A percentile compares a stretch with the other conserved stretches of the same genome.
These are phyloP conservation scores for Drechslerella coelobrocha DNA, from an alignment of 2,329 filamentous ascomycete species.

Conservation along the genomic window DNA sequence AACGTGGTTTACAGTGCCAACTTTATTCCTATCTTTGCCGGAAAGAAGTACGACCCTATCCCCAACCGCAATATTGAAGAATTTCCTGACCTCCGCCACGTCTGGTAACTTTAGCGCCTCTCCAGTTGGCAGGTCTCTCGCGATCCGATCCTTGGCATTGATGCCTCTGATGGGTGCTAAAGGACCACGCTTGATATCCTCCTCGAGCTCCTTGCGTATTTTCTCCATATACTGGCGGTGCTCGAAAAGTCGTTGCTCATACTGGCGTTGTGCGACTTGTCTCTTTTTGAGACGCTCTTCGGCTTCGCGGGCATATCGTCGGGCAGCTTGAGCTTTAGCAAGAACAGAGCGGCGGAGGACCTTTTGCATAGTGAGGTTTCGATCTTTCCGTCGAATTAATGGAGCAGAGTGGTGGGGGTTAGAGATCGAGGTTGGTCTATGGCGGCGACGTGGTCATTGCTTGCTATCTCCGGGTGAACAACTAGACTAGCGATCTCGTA, in stretches of 20 bases:
- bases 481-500: slow-evolving; percentile 1
- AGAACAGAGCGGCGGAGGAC: slow-evolving; percentile 42
- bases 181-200: slow-evolving; percentile 38
- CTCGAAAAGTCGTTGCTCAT: slow-evolving; percentile 21
- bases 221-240: slow-evolving; percentile 22
- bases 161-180: slow-evolving; percentile 32
- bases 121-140: slow-evolving; percentile 31
- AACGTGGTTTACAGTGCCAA: slow-evolving; percentile 73
- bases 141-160: slow-evolving; percentile 39
- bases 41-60: slow-evolving; percentile 84
- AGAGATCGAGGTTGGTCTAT: slow-evolving; percentile 14
- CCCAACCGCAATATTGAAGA: slow-evolving; percentile 69
- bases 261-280: slow-evolving; percentile 18
- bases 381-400: not conserved
- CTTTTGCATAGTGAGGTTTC: slow-evolving; percentile 24
- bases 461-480: not conserved
- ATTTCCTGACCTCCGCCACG: slow-evolving; percentile 56
- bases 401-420: slow-evolving; percentile 1
- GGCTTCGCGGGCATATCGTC: slow-evolving; percentile 43
- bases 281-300: slow-evolving; percentile 1
- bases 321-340: slow-evolving; percentile 40
- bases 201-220: slow-evolving; percentile 26
- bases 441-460: slow-evolving; percentile 31
- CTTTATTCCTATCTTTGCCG: slow-evolving; percentile 81
- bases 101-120: slow-evolving; percentile 47